Base-by-base conservation (phyloP, 164 flowering plant species). In the Vitis amurensis region DNA sequence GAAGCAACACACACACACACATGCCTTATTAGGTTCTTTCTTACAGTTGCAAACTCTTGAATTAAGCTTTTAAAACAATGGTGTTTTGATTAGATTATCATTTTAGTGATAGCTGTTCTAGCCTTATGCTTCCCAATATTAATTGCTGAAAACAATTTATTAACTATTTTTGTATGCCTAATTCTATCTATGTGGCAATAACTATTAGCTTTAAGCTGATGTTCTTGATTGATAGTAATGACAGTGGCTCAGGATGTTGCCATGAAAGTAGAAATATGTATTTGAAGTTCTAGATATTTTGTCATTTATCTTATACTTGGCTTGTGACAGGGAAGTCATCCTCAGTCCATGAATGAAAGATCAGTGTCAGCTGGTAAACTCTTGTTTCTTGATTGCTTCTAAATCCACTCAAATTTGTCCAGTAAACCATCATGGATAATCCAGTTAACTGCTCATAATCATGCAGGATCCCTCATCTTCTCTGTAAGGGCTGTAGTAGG, bases 301-400 rank as follows among this genome's bases (percentile, higher is more conserved):
- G 13, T 63, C 37, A 63, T 48, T 63, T 47, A 63, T 16, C 37
- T 16, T 11, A 48, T 63, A 48, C 52, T 48, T 63, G 66, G 53
- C 13, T 50, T 49, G 3, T 71, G 16, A 49, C 78, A 75, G 78
- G 78, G 60, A 70, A 56, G 6, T 37, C 74, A 37, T 58, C 62
- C 69, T 59, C 72, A 50, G 59, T 44, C 61, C 23, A 76, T 17
- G 58, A 58, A 31, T 63, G 79, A 71, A 11, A 62, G 30, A 59
- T 69, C 75, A 44, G 50, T 27, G 14, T 52, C 75, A 58, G 49
- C 72, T 64, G 79, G 79, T 76, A 72, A 72, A 17, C n/a, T 3
- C 13, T 9, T 16, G n/a, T 23, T 64, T 31, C 3, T 2, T 67
- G n/a, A 55, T 31, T 2, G 6, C n/a, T 53, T 53, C 56, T 51